These are phyloP conservation scores for Turritis glabra DNA, from an alignment of 345 rosid species.

Conservation along the genomic window DNA sequence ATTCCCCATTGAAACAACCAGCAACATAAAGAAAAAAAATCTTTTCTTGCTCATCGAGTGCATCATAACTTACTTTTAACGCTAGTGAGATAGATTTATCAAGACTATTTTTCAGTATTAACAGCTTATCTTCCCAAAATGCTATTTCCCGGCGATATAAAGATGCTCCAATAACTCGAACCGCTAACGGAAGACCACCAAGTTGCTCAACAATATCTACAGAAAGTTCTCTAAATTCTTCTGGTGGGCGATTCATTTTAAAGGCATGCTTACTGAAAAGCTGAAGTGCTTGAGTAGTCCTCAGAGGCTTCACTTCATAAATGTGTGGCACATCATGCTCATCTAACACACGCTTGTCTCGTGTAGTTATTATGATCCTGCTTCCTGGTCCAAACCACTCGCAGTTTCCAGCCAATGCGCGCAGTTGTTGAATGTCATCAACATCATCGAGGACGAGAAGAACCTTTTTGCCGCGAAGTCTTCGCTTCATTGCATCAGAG, in stretches of 20 bases:
- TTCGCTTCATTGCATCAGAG: not conserved
- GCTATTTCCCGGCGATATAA: conserved; percentile 5
- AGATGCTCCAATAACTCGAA: conserved; percentile 32
- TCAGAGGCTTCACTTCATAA: conserved; percentile 29
- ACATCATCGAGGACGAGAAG: conserved; percentile 35
- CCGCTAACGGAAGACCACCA: conserved; percentile 43
- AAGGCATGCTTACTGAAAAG: conserved; percentile 35
- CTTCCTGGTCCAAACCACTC: conserved; percentile 33
- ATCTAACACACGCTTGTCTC: conserved; percentile 26
- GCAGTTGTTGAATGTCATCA: conserved; percentile 14
- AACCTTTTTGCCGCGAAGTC: conserved; percentile 27
- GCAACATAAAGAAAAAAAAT: conserved; percentile 28
- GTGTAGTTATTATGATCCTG: conserved; percentile 24
- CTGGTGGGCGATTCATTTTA: not conserved
- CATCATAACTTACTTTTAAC: conserved; percentile 26
- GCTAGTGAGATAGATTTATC: conserved; percentile 10
- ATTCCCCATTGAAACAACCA: conserved; percentile 27
- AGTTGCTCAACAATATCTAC: conserved; percentile 17
- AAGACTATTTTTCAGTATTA: conserved; percentile 4
- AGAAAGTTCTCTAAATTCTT: conserved; percentile 14
- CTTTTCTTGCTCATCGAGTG: conserved; percentile 22
- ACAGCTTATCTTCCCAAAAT: conserved; percentile 22
- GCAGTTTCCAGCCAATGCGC: conserved; percentile 17
- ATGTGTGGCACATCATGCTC: not conserved
- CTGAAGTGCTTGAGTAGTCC: conserved; percentile 31